A percentile compares a stretch with the other conserved stretches of the same genome.
These are phyloP conservation scores for Sabuloglossum arenarium DNA, from an alignment of 495 filamentous ascomycete genomes.

Conservation along the genomic window DNA sequence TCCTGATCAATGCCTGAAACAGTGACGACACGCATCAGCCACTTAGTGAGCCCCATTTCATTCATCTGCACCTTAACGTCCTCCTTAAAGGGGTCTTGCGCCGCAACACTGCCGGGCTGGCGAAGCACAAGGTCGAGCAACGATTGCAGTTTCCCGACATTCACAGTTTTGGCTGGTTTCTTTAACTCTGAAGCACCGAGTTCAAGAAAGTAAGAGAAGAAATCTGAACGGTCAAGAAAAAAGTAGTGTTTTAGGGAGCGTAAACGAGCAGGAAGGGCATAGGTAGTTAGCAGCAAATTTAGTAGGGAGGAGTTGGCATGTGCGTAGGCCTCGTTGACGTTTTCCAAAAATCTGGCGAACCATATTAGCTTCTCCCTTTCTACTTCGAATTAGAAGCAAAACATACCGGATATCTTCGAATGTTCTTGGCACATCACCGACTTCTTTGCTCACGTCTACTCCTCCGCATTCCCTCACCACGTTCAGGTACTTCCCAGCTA, in stretches of 20 bases:
- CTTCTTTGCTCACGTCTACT: conserved; percentile 78
- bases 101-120: conserved; percentile 85
- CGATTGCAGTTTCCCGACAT: conserved; percentile 80
- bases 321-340: conserved; percentile 85
- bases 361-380: conserved; percentile 3
- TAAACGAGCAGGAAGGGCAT: conserved; percentile 68
- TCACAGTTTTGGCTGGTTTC: conserved; percentile 72
- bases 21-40: conserved; percentile 87
- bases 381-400: not conserved
- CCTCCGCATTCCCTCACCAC: conserved; percentile 94
- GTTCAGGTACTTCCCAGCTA: conserved; percentile 95
- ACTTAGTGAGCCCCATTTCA: conserved; percentile 74
- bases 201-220: conserved; percentile 94
- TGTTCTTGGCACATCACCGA: conserved; percentile 70
- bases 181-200: conserved; percentile 68
- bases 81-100: conserved; percentile 90
- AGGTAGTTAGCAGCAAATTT: conserved; percentile 75
- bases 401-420: conserved; percentile 49
- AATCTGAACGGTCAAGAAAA: conserved; percentile 93
- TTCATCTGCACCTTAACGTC: conserved; percentile 96
- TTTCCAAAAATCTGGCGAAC: conserved; percentile 53
- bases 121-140: conserved; percentile 84
- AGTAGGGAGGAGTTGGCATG: conserved; percentile 90
- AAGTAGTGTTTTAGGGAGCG: conserved; percentile 94
- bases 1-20: conserved; percentile 89